phyloP scores from a whole-genome alignment of 352 stramenopile species.

The Phytophthora hibernalis region DNA sequence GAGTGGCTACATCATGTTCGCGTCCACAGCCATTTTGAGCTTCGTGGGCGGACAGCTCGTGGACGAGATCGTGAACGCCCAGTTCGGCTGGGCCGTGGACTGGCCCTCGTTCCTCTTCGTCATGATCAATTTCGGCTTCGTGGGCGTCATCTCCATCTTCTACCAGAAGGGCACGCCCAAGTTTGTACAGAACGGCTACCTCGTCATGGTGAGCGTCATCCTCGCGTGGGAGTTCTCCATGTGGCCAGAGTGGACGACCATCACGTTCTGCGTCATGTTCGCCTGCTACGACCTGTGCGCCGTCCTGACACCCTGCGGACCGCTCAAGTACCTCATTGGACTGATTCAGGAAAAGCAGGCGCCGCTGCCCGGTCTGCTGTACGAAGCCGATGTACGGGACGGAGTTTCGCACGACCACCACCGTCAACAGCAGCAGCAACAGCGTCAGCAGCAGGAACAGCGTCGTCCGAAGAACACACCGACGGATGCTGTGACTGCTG shows the following conservation, averaged over 20 bases:
- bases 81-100: conserved; percentile 79
- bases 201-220: conserved; percentile 96
- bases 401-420: conserved; percentile 64
- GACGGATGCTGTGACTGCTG: conserved; percentile 10
- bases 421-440: conserved; percentile 25
- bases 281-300: conserved; percentile 98
- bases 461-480: conserved; percentile 29
- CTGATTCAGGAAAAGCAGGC: conserved; percentile 94
- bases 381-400: conserved; percentile 93
- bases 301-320: conserved; percentile 97
- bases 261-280: conserved; percentile 95
- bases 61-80: conserved; percentile 78
- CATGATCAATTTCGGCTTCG: conserved; percentile 92
- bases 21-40: conserved; percentile 84
- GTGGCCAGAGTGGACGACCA: conserved; percentile 95
- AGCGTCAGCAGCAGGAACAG: conserved; percentile 21
- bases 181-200: conserved; percentile 93
- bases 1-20: conserved; percentile 90
- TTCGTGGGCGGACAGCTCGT: conserved; percentile 89
- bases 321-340: conserved; percentile 93
- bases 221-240: conserved; percentile 97
- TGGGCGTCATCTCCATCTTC: conserved; percentile 91
- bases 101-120: conserved; percentile 86
- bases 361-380: conserved; percentile 94
- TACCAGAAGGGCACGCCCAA: conserved; percentile 89